A percentile compares a stretch with the other conserved stretches of the same genome.
These are phyloP conservation scores for Aspergillus sp. DNA, from an alignment of 2,329 filamentous ascomycete species.

Conservation along the genomic window DNA sequence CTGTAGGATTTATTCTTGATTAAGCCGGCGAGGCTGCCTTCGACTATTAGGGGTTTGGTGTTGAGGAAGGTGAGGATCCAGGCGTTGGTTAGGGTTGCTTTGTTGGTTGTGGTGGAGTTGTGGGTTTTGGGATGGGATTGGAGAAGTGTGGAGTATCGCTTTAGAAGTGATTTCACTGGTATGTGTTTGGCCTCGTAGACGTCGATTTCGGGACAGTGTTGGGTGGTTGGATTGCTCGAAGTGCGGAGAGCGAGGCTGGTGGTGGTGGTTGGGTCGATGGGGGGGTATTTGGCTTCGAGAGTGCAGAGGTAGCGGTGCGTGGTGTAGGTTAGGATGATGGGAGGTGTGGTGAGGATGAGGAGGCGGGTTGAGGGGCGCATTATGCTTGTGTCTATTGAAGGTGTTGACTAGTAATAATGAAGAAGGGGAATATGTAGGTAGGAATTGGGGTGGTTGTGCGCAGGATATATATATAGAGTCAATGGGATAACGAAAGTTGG, in stretches of 20 bases:
- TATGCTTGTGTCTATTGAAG: neutral
- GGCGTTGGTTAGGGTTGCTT: conserved; percentile 18
- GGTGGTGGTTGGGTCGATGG: conserved; percentile 16
- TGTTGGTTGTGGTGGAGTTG: neutral
- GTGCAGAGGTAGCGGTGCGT: conserved; percentile 23
- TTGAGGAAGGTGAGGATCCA: conserved; percentile 28
- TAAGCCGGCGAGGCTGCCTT: conserved; percentile 24
- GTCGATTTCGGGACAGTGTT: conserved; percentile 29
- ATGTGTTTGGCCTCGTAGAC: conserved; percentile 27
- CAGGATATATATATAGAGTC: neutral
- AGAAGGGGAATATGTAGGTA: too few relatives aligned
- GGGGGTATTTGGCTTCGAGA: conserved; percentile 32
- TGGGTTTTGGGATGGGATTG: conserved; percentile 3
- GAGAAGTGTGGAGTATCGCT: neutral
- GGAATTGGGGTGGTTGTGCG: neutral
- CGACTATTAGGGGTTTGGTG: conserved; percentile 18
- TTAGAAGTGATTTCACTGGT: conserved; percentile 19
- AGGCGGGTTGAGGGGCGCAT: conserved; percentile 1
- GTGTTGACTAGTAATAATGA: neutral
- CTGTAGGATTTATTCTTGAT: conserved; percentile 9
- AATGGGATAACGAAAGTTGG: too few relatives aligned
- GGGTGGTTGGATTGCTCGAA: conserved; percentile 17
- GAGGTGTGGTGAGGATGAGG: conserved; percentile 17
- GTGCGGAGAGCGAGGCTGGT: conserved; percentile 24
- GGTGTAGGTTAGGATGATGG: conserved; percentile 21